Base-by-base conservation (phyloP, 805 yeast genomes). In the Candida chilensis region DNA sequence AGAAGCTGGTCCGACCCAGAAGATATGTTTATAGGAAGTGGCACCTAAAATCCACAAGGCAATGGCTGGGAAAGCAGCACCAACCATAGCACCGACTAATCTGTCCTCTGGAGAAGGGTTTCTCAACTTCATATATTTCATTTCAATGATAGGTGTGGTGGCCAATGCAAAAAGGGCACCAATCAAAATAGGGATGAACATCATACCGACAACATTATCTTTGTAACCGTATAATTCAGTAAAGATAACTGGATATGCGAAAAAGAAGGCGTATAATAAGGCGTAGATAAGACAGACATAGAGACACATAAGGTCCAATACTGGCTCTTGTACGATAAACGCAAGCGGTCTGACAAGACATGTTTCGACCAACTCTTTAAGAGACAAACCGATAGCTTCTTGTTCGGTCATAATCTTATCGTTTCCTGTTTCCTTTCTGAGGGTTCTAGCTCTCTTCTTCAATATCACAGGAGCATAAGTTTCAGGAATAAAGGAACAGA, bases 221-320 rank as follows among this genome's bases (percentile, higher is more conserved):
- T 78, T 66, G 55, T 65, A 86, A 28, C 77, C 85, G 47, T 87
- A 83, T 32, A 86, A 65, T 32, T 77, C 81, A 32, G 67, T 70
- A 52, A 87, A 87, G 31, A 87, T 84, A 31, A 80, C 94, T 4
- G 96, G 96, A 57, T 82, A 87, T 1, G 96, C 96, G 59, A 86
- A 87, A 75, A 87, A 87, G 64, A 87, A 87, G 9, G 95, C 95
- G 48, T 87, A 87, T 30, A 87, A 64, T 50, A 87, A 65, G n/a
- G 95, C 79, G 60, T 87, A 87, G 52, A 87, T 85, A 50, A 87
- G 67, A 39, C 94, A 87, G 37, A 87, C 90, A 54, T 85, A 87
- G 43, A 74, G 71, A 54, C 94, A 85, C 66, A 87, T 74, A 41
- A 85, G 60, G 47, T 77, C 92, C 45, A 87, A 61, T 17, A 86